Evolutionary conservation across 768 basidiomycete genomes (phyloP).

Genomic region (Trametes maxima): DNA sequence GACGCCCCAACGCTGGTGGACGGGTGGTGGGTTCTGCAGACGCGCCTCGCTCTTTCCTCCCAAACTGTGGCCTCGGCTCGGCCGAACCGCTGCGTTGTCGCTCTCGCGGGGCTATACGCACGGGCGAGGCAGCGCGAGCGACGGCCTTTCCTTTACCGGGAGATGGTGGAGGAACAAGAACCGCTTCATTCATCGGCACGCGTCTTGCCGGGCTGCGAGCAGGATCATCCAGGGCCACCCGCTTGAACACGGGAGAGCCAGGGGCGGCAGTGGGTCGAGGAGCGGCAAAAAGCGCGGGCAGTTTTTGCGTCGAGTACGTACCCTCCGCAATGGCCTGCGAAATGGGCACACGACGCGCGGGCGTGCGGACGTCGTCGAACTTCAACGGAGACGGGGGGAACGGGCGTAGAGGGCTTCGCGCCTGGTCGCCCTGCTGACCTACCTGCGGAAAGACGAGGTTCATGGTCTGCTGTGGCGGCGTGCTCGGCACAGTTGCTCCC

Average conservation of each 20-base stretch:
- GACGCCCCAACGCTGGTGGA: slow-evolving; percentile 11
- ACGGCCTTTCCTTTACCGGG: slow-evolving; percentile 23
- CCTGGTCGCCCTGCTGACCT: slow-evolving; percentile 22
- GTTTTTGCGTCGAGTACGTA: slow-evolving; percentile 52
- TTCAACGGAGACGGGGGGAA: slow-evolving; percentile 35
- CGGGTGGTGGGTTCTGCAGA: slow-evolving; percentile 40
- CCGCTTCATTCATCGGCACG: slow-evolving; percentile 30
- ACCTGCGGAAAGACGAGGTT: slow-evolving; percentile 17
- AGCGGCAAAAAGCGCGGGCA: slow-evolving; percentile 36
- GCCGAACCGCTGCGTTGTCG: slow-evolving; percentile 17
- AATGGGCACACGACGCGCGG: slow-evolving; percentile 66
- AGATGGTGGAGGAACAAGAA: slow-evolving; percentile 16
- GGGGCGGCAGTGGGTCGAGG: neutral
- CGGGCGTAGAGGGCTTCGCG: slow-evolving; percentile 34
- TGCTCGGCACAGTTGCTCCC: neutral
- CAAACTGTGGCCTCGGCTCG: slow-evolving; percentile 20
- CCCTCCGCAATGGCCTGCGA: slow-evolving; percentile 52
- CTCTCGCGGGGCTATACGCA: slow-evolving; percentile 5
- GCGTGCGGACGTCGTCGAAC: slow-evolving; percentile 52
- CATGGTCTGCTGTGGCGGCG: slow-evolving; percentile 2
- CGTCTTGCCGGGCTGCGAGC: slow-evolving; percentile 40
- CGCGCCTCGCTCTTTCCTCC: slow-evolving; percentile 33
- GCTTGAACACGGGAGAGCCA: slow-evolving; percentile 43
- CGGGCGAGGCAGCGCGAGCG: slow-evolving; percentile 12
- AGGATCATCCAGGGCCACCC: slow-evolving; percentile 41